Evolutionary conservation across 768 basidiomycete species (phyloP), one percentile per base, ranked within the genome.

Genomic region (Lactarius hengduanensis): DNA sequence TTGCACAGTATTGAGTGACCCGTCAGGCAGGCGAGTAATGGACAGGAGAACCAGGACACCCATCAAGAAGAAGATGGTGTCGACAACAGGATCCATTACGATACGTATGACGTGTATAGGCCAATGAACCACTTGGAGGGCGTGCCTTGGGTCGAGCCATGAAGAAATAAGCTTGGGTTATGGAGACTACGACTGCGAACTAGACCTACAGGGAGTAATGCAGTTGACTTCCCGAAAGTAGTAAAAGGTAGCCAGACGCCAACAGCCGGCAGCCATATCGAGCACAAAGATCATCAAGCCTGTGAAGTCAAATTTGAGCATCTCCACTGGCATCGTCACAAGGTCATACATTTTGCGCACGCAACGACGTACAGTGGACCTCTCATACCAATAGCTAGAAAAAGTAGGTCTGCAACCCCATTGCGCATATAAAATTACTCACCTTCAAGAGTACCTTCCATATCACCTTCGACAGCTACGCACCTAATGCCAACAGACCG

Each of bases 381-480:
- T 69, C 93, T 80, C 80, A 98, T 82, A 11, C 96, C 95, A 72
- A 97, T 90, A 1, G 94, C 95, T 94, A 70, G 9, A 67, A 36
- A 55, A 57, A 64, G 18, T 36, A 18, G 11, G 65, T 71, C 40
- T 62, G 64, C 69, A 13, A 62, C 56, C 20, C 16, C 50, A 13
- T 22, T 50, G 28, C 3, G 15, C n/a, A 28, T 3, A 36, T 34
- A 40, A 20, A 68, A 36, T 58, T 15, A 63, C 75, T 69, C 73
- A 90, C 92, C 92, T 84, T 96, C 94, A 74, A 97, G 82, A 6
- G 91, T 90, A n/a, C 92, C 95, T 69, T 96, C 94, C 85, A 96
- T 87, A 73, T 96, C 94, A 75, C 94, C 93, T 64, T 95, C 93
- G 16, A 58, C 71, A 32, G 34, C 69, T 28, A 67, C 30, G 30